Percentiles rank a stretch among this genome's conserved stretches.
Conservation (phyloP, 768 basidiomycete species). For the Gelatoporia subvermispora region DNA sequence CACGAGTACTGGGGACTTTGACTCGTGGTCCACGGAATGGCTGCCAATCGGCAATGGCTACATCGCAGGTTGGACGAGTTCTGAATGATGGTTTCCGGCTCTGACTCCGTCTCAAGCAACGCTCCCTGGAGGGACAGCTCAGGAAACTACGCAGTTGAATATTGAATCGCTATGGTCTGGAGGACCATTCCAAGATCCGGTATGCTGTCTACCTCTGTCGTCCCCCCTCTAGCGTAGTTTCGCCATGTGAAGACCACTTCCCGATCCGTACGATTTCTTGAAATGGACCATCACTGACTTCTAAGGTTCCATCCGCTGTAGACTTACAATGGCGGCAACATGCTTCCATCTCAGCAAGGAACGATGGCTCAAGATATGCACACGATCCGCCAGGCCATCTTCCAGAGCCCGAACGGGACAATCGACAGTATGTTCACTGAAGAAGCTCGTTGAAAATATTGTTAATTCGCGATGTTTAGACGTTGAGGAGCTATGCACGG, state of each 20-base stretch:
- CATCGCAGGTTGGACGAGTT: slow-evolving; percentile 40
- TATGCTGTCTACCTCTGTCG: slow-evolving; percentile 24
- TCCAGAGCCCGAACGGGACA: slow-evolving; percentile 52
- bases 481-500: slow-evolving; percentile 47
- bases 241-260: background rate
- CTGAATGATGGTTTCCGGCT: background rate
- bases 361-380: slow-evolving; percentile 47
- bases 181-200: slow-evolving; percentile 63
- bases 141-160: slow-evolving; percentile 64
- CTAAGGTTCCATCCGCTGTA: slow-evolving; percentile 21
- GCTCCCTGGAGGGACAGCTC: slow-evolving; percentile 54
- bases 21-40: slow-evolving; percentile 52
- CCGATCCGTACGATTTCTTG: no score
- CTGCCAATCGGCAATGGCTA: slow-evolving; percentile 75
- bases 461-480: slow-evolving; percentile 33
- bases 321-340: slow-evolving; percentile 73
- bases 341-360: slow-evolving; percentile 37
- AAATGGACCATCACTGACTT: no score
- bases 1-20: slow-evolving; percentile 35
- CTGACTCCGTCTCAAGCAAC: slow-evolving; percentile 42
- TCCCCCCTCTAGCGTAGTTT: background rate
- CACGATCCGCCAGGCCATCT: slow-evolving; percentile 50
- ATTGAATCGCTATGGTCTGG: slow-evolving; percentile 77
- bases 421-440: slow-evolving; percentile 41
- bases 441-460: background rate